A percentile compares a stretch with the other conserved stretches of the same genome.
Conservation (phyloP, 176 grass and related monocot species). For the Metroxylon sagu region DNA sequence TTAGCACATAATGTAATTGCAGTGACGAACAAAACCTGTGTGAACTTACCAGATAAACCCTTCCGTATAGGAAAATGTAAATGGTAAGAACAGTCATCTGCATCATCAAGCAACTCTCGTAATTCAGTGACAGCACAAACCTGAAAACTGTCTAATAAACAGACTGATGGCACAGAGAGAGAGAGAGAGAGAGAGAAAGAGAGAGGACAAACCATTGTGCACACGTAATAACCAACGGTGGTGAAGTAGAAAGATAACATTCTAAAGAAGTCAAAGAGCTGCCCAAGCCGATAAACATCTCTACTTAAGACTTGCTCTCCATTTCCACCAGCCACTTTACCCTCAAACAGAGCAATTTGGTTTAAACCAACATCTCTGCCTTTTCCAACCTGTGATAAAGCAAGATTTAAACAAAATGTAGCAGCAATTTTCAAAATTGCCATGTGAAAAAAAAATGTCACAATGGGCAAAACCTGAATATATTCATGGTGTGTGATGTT, state of each 20-base stretch:
- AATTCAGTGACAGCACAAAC: background rate
- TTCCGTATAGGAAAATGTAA: constrained; percentile 44
- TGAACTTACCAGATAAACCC: constrained; percentile 35
- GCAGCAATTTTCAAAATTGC: too few species aligned
- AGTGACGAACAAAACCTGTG: too few species aligned
- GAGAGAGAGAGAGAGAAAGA: background rate
- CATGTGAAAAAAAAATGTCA: too few species aligned
- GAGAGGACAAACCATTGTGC: constrained; percentile 61
- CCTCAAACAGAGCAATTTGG: constrained; percentile 93
- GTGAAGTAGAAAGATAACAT: constrained; percentile 97
- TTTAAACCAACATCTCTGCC: constrained; percentile 94
- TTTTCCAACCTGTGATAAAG: constrained; percentile 70
- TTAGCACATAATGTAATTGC: too few species aligned
- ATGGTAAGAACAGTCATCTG: constrained; percentile 47
- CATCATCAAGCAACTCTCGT: constrained; percentile 4
- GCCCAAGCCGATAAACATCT: constrained; percentile 85
- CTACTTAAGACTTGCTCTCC: constrained; percentile 92
- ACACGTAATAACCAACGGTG: constrained; percentile 89
- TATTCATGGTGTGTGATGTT: constrained; percentile 99
- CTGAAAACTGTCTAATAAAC: background rate
- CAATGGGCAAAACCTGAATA: constrained; percentile 55
- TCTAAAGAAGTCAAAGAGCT: constrained; percentile 96
- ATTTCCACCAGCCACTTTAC: constrained; percentile 94
- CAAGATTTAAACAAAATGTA: background rate
- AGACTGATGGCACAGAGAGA: constrained; percentile 1